Evolutionary conservation across 2,329 filamentous ascomycete genomes (phyloP).

Genomic region (Didymella lethalis): DNA sequence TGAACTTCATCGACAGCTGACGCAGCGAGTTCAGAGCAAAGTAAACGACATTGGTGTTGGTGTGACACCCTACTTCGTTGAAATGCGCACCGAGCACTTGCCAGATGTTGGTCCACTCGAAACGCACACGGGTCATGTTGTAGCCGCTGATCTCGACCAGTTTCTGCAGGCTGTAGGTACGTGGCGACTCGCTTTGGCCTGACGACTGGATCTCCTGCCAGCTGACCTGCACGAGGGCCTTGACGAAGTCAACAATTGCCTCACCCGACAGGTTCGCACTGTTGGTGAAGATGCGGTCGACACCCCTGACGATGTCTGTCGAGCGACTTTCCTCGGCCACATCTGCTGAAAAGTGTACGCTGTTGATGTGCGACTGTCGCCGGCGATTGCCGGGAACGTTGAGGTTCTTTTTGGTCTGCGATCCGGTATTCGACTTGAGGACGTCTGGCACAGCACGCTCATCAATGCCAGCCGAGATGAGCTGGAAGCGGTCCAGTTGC

Average conservation of each 20-base stretch:
- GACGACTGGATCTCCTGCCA: constrained; percentile 99
- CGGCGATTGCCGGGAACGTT: constrained; percentile 65
- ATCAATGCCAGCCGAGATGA: constrained; percentile 93
- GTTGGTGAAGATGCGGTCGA: constrained; percentile 96
- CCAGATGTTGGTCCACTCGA: constrained; percentile 99
- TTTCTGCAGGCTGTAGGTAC: constrained; percentile 97
- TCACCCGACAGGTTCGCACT: constrained; percentile 92
- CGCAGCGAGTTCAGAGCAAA: constrained; percentile 95
- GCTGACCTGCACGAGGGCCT: constrained; percentile 90
- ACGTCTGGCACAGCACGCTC: constrained; percentile 93
- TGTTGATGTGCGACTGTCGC: constrained; percentile 57
- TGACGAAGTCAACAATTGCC: constrained; percentile 94
- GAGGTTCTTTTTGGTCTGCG: constrained; percentile 71
- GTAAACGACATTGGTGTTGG: constrained; percentile 95
- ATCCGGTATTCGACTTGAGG: constrained; percentile 72
- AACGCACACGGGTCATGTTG: constrained; percentile 98
- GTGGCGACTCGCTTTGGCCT: constrained; percentile 90
- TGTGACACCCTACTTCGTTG: constrained; percentile 95
- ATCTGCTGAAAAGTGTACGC: constrained; percentile 69
- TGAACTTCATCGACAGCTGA: constrained; percentile 96
- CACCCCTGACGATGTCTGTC: constrained; percentile 88
- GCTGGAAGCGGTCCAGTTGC: constrained; percentile 91
- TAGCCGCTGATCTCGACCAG: constrained; percentile 99
- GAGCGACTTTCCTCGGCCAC: constrained; percentile 92
- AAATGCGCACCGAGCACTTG: constrained; percentile 97